phyloP scores from a whole-genome alignment of 805 yeast genomes.

The Ogataea nitratoaversa region DNA sequence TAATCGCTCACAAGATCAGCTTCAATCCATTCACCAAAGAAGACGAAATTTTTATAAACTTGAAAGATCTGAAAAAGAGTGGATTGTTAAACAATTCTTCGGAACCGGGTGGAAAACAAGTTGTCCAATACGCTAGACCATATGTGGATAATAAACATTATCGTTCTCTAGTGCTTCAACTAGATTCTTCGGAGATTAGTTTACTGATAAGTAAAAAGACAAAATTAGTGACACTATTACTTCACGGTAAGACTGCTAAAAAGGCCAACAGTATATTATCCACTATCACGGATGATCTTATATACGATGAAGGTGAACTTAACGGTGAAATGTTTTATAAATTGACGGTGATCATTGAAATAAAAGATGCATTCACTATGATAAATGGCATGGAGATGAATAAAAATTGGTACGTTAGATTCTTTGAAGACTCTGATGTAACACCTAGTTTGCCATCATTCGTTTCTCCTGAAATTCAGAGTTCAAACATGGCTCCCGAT shows the following conservation, averaged over 20 bases:
- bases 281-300: conserved; percentile 20
- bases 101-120: conserved; percentile 12
- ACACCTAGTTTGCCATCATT: too few species aligned
- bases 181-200: conserved; percentile 29
- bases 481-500: too few species aligned
- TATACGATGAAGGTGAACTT: conserved; percentile 19
- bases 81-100: conserved; percentile 27
- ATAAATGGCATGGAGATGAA: conserved; percentile 29
- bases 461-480: too few species aligned
- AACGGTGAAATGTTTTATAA: conserved; percentile 9
- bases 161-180: conserved; percentile 41
- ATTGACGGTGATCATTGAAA: conserved; percentile 19
- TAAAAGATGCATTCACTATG: conserved; percentile 16
- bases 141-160: conserved; percentile 33
- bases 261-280: conserved; percentile 19
- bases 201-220: conserved; percentile 32
- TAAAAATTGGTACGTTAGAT: conserved; percentile 24
- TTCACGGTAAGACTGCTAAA: conserved; percentile 24
- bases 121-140: conserved; percentile 42
- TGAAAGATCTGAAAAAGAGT: conserved; percentile 41
- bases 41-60: conserved; percentile 55
- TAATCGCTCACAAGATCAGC: conserved; percentile 48
- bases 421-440: conserved; percentile 3
- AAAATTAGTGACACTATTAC: conserved; percentile 21
- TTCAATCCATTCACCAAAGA: conserved; percentile 46